phyloP scores from a whole-genome alignment of 2,329 filamentous ascomycete genomes.

The Phyllosticta citrichinensis region DNA sequence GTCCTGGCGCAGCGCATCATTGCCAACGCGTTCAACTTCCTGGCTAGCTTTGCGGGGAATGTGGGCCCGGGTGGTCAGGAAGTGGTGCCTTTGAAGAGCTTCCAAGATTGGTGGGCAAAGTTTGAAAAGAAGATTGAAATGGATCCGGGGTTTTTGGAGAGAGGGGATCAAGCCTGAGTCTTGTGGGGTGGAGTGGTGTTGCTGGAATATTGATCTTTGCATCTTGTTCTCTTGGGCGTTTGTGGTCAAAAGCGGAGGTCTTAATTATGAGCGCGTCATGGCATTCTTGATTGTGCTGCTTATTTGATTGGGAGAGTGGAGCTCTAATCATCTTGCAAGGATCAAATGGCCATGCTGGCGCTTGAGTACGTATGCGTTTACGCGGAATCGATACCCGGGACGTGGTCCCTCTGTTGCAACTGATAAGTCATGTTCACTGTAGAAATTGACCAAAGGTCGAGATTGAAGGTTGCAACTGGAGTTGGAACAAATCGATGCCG shows the following conservation, averaged over 20 bases:
- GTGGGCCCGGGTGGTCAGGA: constrained; percentile 57
- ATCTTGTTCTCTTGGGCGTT: background rate
- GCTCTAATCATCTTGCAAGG: background rate
- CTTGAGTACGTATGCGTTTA: background rate
- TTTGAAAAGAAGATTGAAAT: constrained; percentile 79
- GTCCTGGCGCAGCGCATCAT: constrained; percentile 88
- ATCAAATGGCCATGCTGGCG: background rate
- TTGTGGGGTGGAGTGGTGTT: background rate
- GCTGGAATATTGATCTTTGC: background rate
- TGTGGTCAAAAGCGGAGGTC: background rate
- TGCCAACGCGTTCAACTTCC: constrained; percentile 92
- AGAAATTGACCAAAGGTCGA: no score
- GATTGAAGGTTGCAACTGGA: no score
- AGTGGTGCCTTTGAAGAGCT: constrained; percentile 85
- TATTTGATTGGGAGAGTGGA: background rate
- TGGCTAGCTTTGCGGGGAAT: constrained; percentile 72
- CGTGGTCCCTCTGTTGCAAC: background rate
- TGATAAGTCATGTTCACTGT: background rate
- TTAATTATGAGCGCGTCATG: no score
- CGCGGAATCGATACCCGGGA: background rate
- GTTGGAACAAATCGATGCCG: no score
- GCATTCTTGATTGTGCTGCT: no score
- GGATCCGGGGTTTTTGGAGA: constrained; percentile 84
- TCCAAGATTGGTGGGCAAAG: constrained; percentile 96
- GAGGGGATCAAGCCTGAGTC: constrained; percentile 33